Conservation (phyloP, 1,284 basidiomycete species). For the Naganishia sp. region DNA sequence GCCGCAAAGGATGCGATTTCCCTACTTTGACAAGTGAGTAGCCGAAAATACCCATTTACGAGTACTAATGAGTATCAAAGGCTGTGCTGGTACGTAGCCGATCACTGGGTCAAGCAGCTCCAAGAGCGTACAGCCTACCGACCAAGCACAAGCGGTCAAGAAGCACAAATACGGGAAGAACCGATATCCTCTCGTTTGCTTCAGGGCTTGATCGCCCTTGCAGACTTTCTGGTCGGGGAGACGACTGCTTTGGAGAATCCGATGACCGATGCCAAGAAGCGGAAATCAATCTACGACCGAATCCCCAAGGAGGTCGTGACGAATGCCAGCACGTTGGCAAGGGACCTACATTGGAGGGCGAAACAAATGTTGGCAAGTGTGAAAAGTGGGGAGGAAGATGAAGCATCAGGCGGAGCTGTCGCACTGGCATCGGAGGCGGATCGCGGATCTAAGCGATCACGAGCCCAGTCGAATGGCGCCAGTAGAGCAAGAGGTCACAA, state of each 20-base stretch:
- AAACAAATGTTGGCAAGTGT: conserved; percentile 11
- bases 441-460: too few relatives aligned
- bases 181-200: conserved; percentile 62
- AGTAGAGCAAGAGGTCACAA: background rate
- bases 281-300: conserved; percentile 73
- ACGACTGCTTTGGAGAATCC: conserved; percentile 64
- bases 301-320: conserved; percentile 77
- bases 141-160: conserved; percentile 26
- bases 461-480: background rate
- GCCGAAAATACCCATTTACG: background rate
- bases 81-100: conserved; percentile 85
- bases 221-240: conserved; percentile 78
- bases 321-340: conserved; percentile 71
- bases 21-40: conserved; percentile 73
- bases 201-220: conserved; percentile 68
- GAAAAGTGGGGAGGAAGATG: background rate
- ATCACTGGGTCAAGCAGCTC: conserved; percentile 71
- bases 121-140: conserved; percentile 64
- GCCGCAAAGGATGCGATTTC: conserved; percentile 92
- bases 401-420: background rate
- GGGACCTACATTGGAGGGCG: conserved; percentile 79
- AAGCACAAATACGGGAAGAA: background rate
- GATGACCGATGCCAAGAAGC: conserved; percentile 59
- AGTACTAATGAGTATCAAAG: conserved; percentile 54
- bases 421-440: background rate